Evolutionary conservation across 257 asterid species (phyloP).

Genomic region (Linaria vulgaris): DNA sequence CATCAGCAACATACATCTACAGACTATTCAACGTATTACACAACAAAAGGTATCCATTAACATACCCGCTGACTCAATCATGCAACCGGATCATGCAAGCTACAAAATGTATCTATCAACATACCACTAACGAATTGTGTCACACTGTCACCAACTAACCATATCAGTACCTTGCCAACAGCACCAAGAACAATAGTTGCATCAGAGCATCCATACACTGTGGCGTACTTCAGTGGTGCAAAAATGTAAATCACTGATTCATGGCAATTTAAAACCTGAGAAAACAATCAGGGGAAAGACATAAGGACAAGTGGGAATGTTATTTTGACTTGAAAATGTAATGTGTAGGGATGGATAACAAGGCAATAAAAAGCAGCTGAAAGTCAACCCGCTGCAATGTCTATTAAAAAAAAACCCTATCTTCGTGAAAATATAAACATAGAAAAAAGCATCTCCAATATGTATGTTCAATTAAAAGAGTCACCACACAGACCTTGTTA

Average conservation of each 20-base stretch:
- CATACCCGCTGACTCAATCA: neutral
- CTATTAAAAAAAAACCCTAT: too few relatives aligned
- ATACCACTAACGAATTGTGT: too few relatives aligned
- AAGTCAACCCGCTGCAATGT: too few relatives aligned
- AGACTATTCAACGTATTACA: conserved; percentile 2
- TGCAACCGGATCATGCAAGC: too few relatives aligned
- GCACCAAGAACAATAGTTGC: conserved; percentile 96
- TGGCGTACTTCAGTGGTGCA: conserved; percentile 86
- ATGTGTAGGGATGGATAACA: neutral
- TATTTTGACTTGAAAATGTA: conserved; percentile 6
- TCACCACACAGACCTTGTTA: too few relatives aligned
- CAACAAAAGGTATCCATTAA: conserved; percentile 10
- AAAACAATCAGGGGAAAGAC: conserved; percentile 23
- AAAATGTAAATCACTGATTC: conserved; percentile 89
- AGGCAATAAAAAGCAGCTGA: conserved; percentile 12
- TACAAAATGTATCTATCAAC: too few relatives aligned
- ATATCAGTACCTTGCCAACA: conserved; percentile 81
- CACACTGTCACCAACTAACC: conserved; percentile 17
- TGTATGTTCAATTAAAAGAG: too few relatives aligned
- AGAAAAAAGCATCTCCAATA: too few relatives aligned
- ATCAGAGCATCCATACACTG: conserved; percentile 96
- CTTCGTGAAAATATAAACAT: too few relatives aligned
- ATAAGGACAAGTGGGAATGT: conserved; percentile 17
- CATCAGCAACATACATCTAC: too few relatives aligned
- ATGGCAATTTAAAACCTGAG: conserved; percentile 90